A percentile compares a stretch with the other conserved stretches of the same genome.
phyloP scores from a whole-genome alignment of 2,329 filamentous ascomycete species.

The Pezicula carpinea region DNA sequence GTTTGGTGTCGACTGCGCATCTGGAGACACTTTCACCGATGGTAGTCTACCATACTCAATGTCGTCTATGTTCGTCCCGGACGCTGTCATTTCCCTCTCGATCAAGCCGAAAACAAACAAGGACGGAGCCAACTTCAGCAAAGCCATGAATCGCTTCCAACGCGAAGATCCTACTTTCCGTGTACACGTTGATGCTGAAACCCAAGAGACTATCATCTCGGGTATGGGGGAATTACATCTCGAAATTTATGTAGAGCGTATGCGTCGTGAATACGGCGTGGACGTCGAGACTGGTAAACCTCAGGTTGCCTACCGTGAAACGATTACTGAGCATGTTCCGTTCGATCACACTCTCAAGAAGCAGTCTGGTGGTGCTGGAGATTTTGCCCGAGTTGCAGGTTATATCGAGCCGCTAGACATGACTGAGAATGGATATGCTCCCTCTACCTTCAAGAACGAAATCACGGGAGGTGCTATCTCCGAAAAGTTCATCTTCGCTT shows the following conservation, averaged over 20 bases:
- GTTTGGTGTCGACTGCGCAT: slow-evolving; percentile 96
- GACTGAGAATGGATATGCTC: slow-evolving; percentile 45
- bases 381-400: slow-evolving; percentile 88
- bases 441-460: slow-evolving; percentile 79
- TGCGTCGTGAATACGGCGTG: slow-evolving; percentile 93
- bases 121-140: slow-evolving; percentile 91
- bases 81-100: slow-evolving; percentile 95
- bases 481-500: slow-evolving; percentile 93
- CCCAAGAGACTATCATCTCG: slow-evolving; percentile 94
- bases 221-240: slow-evolving; percentile 98
- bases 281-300: slow-evolving; percentile 95
- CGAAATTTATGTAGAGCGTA: slow-evolving; percentile 95
- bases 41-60: slow-evolving; percentile 89
- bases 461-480: slow-evolving; percentile 87
- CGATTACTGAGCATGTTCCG: slow-evolving; percentile 70
- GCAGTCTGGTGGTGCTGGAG: slow-evolving; percentile 91
- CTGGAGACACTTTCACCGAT: slow-evolving; percentile 96
- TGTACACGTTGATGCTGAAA: slow-evolving; percentile 86
- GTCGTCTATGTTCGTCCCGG: slow-evolving; percentile 97
- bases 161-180: slow-evolving; percentile 97
- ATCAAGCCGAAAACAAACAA: slow-evolving; percentile 94
- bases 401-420: slow-evolving; percentile 77
- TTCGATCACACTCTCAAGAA: slow-evolving; percentile 96
- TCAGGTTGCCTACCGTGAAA: slow-evolving; percentile 95
- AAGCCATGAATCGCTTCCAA: slow-evolving; percentile 98